Base-by-base conservation (phyloP, 257 asterid species). In the Jacaranda mimosifolia region DNA sequence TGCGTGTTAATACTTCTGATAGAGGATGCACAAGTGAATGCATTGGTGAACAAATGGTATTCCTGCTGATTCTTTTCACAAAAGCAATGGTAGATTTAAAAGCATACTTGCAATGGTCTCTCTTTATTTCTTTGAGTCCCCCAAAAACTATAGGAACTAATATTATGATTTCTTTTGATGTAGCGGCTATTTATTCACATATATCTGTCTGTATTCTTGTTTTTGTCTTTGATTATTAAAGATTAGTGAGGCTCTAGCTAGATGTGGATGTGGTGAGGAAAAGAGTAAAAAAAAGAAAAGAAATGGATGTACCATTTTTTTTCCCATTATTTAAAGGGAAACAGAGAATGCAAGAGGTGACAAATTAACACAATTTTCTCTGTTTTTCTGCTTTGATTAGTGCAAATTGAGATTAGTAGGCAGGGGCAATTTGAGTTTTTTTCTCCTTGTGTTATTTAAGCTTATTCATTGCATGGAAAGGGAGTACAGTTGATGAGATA, bases 11-110 rank as follows among this genome's bases (percentile, higher is more conserved):
- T 72, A 93, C 98, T 15, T 81, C 94, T 9, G 99, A 93, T 76
- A 87, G 83, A 81, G 99, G 99, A 64, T 91, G 91, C 96, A 90
- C 97, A 1, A 97, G 93, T 68, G 99, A 95, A 80, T 95, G 99
- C 83, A 80, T 95, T 0, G 99, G 98, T 42, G 98, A 95, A 73
- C 97, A 90, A 88, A 80, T 83, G 89, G 94, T 92, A 92, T 62
- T 58, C 91, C 0, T 86, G 73, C 81, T 60, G 73, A 73, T 72
- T 77, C 69, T 63, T 40, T 66, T 52, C 45, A 38, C 76, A 62
- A 58, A 36, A 42, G 19, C 70, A 9, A 48, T 2, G 53, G 40
- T 76, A 18, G 76, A 53, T 77, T 49, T 19, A 4, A n/a, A 55
- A 63, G 68, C 35, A 52, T 39, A 52, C 39, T 5, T 26, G 14